phyloP scores from a whole-genome alignment of 305 asterid species.

The Rubia tinctorum region DNA sequence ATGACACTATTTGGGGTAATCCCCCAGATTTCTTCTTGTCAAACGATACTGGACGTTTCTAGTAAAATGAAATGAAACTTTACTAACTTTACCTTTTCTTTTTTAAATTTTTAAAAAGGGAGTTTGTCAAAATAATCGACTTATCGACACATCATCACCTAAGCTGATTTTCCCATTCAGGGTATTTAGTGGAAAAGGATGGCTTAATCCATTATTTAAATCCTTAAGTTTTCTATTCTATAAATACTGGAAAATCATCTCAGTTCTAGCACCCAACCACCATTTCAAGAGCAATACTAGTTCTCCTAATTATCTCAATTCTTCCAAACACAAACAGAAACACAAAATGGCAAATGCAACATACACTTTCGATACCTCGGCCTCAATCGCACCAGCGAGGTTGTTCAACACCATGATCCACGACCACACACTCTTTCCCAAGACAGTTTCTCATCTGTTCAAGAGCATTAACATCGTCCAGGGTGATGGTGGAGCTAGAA shows the following conservation, averaged over 20 bases:
- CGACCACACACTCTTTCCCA: slow-evolving; percentile 32
- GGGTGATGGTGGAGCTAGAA: slow-evolving; percentile 36
- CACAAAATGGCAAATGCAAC: neutral
- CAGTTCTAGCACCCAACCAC: neutral
- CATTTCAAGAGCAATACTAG: too few species aligned
- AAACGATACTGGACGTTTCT: too few species aligned
- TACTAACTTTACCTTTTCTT: too few species aligned
- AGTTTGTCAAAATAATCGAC: neutral
- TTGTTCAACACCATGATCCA: slow-evolving; percentile 47
- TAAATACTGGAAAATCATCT: neutral
- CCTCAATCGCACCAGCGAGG: slow-evolving; percentile 34
- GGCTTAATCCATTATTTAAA: neutral
- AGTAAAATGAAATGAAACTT: too few species aligned
- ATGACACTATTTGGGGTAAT: too few species aligned
- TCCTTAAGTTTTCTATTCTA: neutral
- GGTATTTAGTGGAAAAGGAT: neutral
- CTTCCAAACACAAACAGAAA: neutral
- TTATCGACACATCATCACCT: neutral
- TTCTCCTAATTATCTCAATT: neutral
- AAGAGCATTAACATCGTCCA: slow-evolving; percentile 24
- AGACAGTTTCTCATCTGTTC: slow-evolving; percentile 23
- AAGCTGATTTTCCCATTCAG: neutral
- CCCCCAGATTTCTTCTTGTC: too few species aligned
- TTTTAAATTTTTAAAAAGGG: too few species aligned
- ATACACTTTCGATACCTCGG: neutral